Evolutionary conservation across 768 basidiomycete genomes (phyloP).

Genomic region (Cystobasidium onofrii): DNA sequence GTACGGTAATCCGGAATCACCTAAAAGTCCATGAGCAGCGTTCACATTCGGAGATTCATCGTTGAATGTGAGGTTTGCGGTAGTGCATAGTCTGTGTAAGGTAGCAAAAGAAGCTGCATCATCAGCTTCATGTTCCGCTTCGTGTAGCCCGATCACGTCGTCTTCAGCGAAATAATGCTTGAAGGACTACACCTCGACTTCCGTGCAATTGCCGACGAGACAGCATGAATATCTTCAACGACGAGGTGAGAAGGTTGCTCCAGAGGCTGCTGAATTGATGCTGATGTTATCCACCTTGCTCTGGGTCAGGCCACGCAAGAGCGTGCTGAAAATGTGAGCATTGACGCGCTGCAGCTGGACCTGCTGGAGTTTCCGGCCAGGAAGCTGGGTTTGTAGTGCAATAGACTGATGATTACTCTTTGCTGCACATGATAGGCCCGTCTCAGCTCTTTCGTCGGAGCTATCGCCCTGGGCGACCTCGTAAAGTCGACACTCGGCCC

Average conservation of each 20-base stretch:
- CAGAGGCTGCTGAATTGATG: not conserved
- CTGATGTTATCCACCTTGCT: not conserved
- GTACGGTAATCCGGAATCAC: too few relatives aligned
- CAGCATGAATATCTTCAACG: slow-evolving; percentile 35
- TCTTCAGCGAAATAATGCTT: not conserved
- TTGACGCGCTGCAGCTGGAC: not conserved
- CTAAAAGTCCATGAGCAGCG: too few relatives aligned
- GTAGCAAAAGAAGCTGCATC: too few relatives aligned
- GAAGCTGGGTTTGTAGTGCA: too few relatives aligned
- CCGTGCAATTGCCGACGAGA: not conserved
- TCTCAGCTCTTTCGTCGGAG: slow-evolving; percentile 94
- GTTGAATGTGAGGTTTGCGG: too few relatives aligned
- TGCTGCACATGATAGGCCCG: slow-evolving; percentile 89
- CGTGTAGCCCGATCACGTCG: not conserved
- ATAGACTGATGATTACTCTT: too few relatives aligned
- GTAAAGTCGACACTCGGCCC: slow-evolving; percentile 98
- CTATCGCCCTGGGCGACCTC: slow-evolving; percentile 91
- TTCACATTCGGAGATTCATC: too few relatives aligned
- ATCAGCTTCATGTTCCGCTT: not conserved
- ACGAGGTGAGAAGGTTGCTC: slow-evolving; percentile 50
- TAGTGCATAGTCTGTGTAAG: not conserved
- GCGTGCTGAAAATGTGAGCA: slow-evolving; percentile 61
- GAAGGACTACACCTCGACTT: not conserved
- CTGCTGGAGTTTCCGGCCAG: not conserved
- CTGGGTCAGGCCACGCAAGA: slow-evolving; percentile 55